Evolutionary conservation across 2,329 filamentous ascomycete genomes (phyloP).

Genomic region (Xylariaceae sp.): DNA sequence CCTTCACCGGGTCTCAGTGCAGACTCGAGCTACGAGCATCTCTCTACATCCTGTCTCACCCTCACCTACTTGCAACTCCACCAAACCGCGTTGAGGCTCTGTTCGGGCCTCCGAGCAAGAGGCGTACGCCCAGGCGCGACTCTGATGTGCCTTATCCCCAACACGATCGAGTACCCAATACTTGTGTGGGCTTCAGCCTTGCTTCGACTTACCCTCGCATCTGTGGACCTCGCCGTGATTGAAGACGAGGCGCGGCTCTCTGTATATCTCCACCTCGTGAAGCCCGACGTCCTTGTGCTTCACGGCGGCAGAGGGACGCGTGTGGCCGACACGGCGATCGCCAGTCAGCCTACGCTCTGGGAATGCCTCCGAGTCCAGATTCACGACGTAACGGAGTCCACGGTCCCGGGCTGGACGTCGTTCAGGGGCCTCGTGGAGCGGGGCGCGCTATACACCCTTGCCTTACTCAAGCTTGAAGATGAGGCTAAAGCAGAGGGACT

Average conservation of each 20-base stretch:
- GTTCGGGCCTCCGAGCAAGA: background rate
- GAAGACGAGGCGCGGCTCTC: constrained; percentile 4
- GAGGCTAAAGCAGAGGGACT: background rate
- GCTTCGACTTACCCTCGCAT: constrained; percentile 8
- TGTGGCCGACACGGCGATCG: constrained; percentile 1
- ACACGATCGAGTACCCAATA: constrained; percentile 8
- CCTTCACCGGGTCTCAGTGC: background rate
- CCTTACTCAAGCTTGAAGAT: background rate
- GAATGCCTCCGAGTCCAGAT: background rate
- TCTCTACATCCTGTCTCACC: background rate
- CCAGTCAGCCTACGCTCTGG: background rate
- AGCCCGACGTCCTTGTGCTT: constrained; percentile 6
- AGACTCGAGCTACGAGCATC: background rate
- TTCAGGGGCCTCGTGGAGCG: background rate
- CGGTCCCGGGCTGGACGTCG: constrained; percentile 1
- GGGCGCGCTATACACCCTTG: background rate
- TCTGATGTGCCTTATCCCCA: constrained; percentile 6
- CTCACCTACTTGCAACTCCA: background rate
- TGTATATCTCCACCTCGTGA: constrained; percentile 1
- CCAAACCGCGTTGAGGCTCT: background rate
- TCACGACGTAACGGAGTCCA: background rate
- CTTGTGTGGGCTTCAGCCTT: constrained; percentile 12
- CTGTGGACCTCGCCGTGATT: constrained; percentile 2
- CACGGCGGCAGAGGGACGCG: background rate
- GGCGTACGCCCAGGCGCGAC: constrained; percentile 1